Evolutionary conservation across 78 protist species (phyloP), one percentile per base, ranked within the genome.

Genomic region (Dictyostelium firmibasis): DNA sequence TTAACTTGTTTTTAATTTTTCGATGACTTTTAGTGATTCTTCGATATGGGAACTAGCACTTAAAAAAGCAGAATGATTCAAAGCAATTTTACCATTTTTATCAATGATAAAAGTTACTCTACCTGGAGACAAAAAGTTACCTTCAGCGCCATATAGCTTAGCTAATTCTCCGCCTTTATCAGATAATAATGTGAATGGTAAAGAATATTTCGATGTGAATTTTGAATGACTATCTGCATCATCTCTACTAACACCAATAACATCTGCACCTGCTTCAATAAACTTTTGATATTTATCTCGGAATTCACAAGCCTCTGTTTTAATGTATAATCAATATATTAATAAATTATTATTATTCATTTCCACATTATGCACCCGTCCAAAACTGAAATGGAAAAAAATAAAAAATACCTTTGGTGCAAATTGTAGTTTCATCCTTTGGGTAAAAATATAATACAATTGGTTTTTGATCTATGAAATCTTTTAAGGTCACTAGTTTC

Each of bases 201-300:
- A 78, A n/a, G 36, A 74, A 35, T 81, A 44, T 57, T 84, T 92
- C 3, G 77, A 25, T 57, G 96, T 41, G 38, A 92, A 92, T 62
- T 84, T 83, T 20, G 29, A 16, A 62, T 92, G 96, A 29, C 92
- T 74, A 16, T 84, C 74, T 9, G 75, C 16, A 33, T 47, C 36
- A 47, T 92, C 96, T 64, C 74, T n/a, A 27, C 91, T 72, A 14
- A 92, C 96, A 44, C 96, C 96, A 10, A 92, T 70, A 38, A 92
- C 96, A 67, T 76, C 27, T 27, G 92, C 92, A 76, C 92, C 92
- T 31, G 83, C 83, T 38, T 86, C 47, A 14, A 76, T 85, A 41
- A 92, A 92, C 16, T 85, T 53, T 47, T 77, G 81, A 70, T 84
- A 92, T 33, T 57, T 60, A 62, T 92, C 95, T 33, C 95, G 16